These are phyloP conservation scores for Acer campestre DNA, from an alignment of 345 rosid genomes.

Conservation along the genomic window DNA sequence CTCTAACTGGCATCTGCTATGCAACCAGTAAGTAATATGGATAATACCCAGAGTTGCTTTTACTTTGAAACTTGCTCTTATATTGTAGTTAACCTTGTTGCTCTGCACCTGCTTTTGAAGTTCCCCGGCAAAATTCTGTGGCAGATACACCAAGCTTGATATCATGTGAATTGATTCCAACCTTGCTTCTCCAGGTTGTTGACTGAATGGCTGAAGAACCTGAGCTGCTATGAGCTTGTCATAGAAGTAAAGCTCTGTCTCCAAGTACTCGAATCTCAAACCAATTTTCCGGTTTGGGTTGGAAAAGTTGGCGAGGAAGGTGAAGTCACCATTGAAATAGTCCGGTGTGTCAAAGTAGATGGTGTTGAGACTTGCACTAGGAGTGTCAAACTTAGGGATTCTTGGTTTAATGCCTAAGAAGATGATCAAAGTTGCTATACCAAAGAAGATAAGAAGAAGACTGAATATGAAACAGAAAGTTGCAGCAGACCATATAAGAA, in stretches of 20 bases:
- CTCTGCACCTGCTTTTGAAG: constrained; percentile 69
- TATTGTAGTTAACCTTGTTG: constrained; percentile 58
- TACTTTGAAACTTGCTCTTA: constrained; percentile 69
- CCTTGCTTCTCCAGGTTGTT: constrained; percentile 55
- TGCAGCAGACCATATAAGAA: constrained; percentile 73
- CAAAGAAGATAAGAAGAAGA: constrained; percentile 71
- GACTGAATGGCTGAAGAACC: constrained; percentile 63
- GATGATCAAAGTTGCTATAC: constrained; percentile 72
- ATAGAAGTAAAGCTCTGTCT: constrained; percentile 65
- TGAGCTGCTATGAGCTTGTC: constrained; percentile 61
- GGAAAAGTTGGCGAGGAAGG: constrained; percentile 66
- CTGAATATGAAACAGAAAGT: constrained; percentile 76
- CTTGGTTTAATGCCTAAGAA: constrained; percentile 65
- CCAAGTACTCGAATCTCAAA: constrained; percentile 58
- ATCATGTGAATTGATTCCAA: constrained; percentile 59
- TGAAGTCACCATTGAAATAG: constrained; percentile 78
- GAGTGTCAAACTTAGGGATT: constrained; percentile 70
- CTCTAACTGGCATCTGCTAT: constrained; percentile 66
- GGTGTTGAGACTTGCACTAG: constrained; percentile 67
- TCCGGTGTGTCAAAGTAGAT: constrained; percentile 79
- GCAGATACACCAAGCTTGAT: constrained; percentile 80
- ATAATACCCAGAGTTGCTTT: constrained; percentile 68
- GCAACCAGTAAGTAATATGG: constrained; percentile 77
- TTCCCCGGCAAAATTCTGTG: constrained; percentile 53
- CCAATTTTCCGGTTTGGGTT: constrained; percentile 75